Percentiles rank a stretch among this genome's conserved stretches.
Evolutionary conservation across 2,329 filamentous ascomycete species (phyloP).

Genomic region (Aureobasidium sp.): DNA sequence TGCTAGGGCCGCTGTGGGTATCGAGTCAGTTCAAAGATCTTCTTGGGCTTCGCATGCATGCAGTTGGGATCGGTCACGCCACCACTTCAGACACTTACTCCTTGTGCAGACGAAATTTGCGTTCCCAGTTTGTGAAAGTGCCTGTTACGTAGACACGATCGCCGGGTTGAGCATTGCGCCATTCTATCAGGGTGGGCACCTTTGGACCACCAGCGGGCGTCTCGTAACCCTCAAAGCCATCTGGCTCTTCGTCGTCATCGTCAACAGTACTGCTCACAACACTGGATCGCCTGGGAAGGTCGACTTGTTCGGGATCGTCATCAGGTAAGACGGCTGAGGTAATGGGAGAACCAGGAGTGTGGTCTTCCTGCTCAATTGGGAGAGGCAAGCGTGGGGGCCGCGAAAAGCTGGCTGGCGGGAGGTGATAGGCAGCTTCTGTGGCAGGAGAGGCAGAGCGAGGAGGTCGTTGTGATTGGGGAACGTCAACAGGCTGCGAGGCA

Average conservation of each 20-base stretch:
- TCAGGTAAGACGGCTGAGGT: conserved; percentile 54
- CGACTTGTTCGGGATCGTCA: conserved; percentile 38
- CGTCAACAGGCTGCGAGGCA: conserved; percentile 30
- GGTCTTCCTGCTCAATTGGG: conserved; percentile 84
- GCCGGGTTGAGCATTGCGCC: conserved; percentile 57
- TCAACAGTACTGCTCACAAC: conserved; percentile 55
- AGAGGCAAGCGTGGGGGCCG: conserved; percentile 84
- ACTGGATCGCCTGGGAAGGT: conserved; percentile 43
- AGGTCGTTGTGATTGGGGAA: conserved; percentile 22
- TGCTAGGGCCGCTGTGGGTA: conserved; percentile 20
- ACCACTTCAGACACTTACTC: conserved; percentile 54
- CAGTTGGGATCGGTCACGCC: conserved; percentile 1
- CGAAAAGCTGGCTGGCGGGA: conserved; percentile 37
- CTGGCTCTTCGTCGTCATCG: conserved; percentile 60
- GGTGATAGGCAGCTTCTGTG: conserved; percentile 26
- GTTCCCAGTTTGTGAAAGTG: conserved; percentile 95
- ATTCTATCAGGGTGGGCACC: conserved; percentile 78
- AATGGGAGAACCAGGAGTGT: conserved; percentile 85
- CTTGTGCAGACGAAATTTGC: conserved; percentile 78
- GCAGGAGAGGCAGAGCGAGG: conserved; percentile 15
- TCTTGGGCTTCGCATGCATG: neutral
- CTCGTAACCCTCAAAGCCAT: conserved; percentile 61
- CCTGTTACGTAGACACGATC: conserved; percentile 95
- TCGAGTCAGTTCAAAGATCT: conserved; percentile 1
- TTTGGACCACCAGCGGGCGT: conserved; percentile 51